These are phyloP conservation scores for Xylogone sp. DNA, from an alignment of 2,329 filamentous ascomycete genomes.

Conservation along the genomic window DNA sequence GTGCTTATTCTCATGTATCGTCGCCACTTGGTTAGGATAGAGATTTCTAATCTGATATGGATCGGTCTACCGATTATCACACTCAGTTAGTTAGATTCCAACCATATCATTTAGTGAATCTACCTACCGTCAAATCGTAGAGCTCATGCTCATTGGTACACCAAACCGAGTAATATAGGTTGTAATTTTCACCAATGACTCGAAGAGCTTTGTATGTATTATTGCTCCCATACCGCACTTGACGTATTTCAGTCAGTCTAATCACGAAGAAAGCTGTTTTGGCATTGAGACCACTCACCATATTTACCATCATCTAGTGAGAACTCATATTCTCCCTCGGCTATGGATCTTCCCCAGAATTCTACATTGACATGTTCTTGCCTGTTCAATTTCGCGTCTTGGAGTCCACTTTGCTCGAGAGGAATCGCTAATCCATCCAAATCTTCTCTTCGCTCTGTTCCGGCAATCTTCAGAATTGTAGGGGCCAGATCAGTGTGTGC, in stretches of 20 bases:
- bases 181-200: slow-evolving; percentile 45
- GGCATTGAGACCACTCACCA: slow-evolving; percentile 9
- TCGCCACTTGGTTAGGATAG: slow-evolving; percentile 20
- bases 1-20: slow-evolving; percentile 11
- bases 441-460: slow-evolving; percentile 33
- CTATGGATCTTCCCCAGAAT: slow-evolving; percentile 34
- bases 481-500: slow-evolving; percentile 51
- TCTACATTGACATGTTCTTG: slow-evolving; percentile 47
- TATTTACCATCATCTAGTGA: slow-evolving; percentile 21
- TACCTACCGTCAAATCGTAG: slow-evolving; percentile 54
- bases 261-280: background rate
- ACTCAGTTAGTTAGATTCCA: background rate
- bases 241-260: background rate
- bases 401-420: slow-evolving; percentile 18
- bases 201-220: slow-evolving; percentile 48
- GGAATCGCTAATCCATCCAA: slow-evolving; percentile 44
- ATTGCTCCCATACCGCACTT: slow-evolving; percentile 26
- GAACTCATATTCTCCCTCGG: slow-evolving; percentile 23
- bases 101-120: background rate
- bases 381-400: slow-evolving; percentile 17
- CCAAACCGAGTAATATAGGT: slow-evolving; percentile 65
- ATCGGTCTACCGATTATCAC: slow-evolving; percentile 40
- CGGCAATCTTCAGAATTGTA: slow-evolving; percentile 40
- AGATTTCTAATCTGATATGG: slow-evolving; percentile 48
- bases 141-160: slow-evolving; percentile 65